Evolutionary conservation across 441 rosid species (phyloP).

Genomic region (Gossypium aridum): DNA sequence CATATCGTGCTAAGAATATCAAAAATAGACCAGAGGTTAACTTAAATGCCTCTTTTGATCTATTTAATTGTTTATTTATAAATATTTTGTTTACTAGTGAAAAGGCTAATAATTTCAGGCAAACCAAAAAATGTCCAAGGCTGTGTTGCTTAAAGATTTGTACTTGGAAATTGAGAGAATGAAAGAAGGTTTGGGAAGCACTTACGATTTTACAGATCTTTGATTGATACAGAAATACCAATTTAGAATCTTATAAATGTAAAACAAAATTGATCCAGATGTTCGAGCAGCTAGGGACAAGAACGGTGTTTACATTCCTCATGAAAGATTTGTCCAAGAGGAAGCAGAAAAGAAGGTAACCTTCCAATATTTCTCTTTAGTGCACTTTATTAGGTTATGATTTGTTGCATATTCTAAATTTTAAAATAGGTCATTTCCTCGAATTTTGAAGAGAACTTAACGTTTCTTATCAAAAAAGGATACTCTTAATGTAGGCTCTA

Average conservation of each 20-base stretch:
- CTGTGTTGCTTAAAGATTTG: constrained; percentile 80
- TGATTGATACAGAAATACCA: neutral
- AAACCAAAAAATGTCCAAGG: constrained; percentile 82
- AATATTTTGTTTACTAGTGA: constrained; percentile 11
- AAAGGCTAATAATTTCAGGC: constrained; percentile 46
- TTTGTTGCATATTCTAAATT: neutral
- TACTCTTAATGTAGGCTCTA: neutral
- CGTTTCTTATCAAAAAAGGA: neutral
- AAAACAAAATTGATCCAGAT: constrained; percentile 40
- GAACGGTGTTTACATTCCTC: constrained; percentile 77
- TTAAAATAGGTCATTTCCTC: neutral
- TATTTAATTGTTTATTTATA: neutral
- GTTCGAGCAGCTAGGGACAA: constrained; percentile 87
- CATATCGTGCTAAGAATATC: constrained; percentile 85
- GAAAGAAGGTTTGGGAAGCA: constrained; percentile 67
- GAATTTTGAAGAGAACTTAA: neutral
- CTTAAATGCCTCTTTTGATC: constrained; percentile 14
- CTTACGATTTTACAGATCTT: constrained; percentile 7
- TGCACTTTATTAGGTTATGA: neutral
- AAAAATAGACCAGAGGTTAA: constrained; percentile 93
- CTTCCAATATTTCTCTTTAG: neutral
- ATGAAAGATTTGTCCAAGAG: constrained; percentile 72
- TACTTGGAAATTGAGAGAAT: constrained; percentile 80
- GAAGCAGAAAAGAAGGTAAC: constrained; percentile 90
- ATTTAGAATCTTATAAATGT: constrained; percentile 6